Base-by-base conservation (phyloP, 2,329 filamentous ascomycete species). In the Knufia fluminis region DNA sequence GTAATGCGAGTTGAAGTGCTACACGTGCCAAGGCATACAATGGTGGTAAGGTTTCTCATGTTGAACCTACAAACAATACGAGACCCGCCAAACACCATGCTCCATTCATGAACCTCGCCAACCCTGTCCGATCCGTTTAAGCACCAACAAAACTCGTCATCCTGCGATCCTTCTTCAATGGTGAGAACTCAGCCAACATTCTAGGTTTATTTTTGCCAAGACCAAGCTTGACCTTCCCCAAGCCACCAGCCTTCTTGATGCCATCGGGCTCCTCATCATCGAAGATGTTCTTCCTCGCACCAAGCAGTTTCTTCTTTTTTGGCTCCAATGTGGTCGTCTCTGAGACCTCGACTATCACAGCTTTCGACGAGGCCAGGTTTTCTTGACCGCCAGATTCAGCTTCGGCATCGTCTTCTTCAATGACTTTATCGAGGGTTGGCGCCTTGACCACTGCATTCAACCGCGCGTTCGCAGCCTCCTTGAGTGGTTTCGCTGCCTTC, bases 241-340 rank as follows among this genome's bases (percentile, higher is more conserved):
- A 40, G 17, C 45, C 54, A 9, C 49, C 52, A 50, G 33, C 55
- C 59, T 12, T 62, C 54, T 51, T 64, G 61, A 41, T 54, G 46
- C 59, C 63, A 62, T 53, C 66, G 62, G 14, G 57, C 3, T 82
- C 82, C 7, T 84, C 82, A 51, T 85, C 82, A 58, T 91, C 87
- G 4, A 92, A 63, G 2, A 80, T 85, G 57, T 70, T 74, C 55
- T 80, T 79, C 42, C 76, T 78, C 19, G 75, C 73, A 19, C 68
- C 80, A 1, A 86, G 71, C 3, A 87, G 68, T 66, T 87, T 90
- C 54, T 84, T 79, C 71, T 84, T 89, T 73, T 83, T 87, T 4
- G 60, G 32, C 10, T 63, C 63, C 57, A 64, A 66, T 16, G 58
- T 9, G 10, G 61, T 56, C 1, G 42, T 20, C 8, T 48, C 39